phyloP scores from a whole-genome alignment of 257 asterid genomes.

The Haberlea rhodopensis region DNA sequence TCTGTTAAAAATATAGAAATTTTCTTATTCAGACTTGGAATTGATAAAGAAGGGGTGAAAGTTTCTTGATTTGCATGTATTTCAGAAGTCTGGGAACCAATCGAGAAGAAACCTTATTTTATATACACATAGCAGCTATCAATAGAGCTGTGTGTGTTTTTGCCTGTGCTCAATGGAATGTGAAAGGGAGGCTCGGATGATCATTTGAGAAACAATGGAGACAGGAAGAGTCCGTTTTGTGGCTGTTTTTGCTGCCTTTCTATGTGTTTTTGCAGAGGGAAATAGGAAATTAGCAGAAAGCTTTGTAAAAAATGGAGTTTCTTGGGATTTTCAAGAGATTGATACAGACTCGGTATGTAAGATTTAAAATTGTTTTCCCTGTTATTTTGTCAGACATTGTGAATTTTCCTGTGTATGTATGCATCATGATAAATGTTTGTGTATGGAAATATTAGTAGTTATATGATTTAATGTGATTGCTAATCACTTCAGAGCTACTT shows the following conservation, averaged over 20 bases:
- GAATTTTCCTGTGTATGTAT: background rate
- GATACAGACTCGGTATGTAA: conserved; percentile 32
- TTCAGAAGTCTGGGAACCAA: background rate
- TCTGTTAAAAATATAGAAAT: background rate
- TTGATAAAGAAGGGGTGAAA: background rate
- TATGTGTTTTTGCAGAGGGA: conserved; percentile 33
- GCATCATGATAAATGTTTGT: background rate
- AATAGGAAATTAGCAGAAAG: conserved; percentile 31
- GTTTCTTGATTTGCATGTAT: background rate
- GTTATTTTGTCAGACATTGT: background rate
- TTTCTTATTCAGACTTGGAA: background rate
- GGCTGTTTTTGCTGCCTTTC: conserved; percentile 33
- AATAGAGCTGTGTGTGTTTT: conserved; percentile 9
- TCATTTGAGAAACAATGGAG: conserved; percentile 31
- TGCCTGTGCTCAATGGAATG: conserved; percentile 28
- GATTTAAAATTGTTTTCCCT: background rate
- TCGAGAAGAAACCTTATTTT: background rate
- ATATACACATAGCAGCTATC: conserved; percentile 9
- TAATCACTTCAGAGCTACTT: background rate
- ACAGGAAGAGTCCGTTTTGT: conserved; percentile 27
- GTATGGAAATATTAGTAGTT: background rate
- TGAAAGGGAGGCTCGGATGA: conserved; percentile 18
- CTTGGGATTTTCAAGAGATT: conserved; percentile 20
- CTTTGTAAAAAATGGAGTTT: conserved; percentile 8
- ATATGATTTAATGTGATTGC: background rate